Percentiles rank a stretch among this genome's conserved stretches.
phyloP scores from a whole-genome alignment of 495 filamentous ascomycete genomes.

The Talaromyces proteolyticus region DNA sequence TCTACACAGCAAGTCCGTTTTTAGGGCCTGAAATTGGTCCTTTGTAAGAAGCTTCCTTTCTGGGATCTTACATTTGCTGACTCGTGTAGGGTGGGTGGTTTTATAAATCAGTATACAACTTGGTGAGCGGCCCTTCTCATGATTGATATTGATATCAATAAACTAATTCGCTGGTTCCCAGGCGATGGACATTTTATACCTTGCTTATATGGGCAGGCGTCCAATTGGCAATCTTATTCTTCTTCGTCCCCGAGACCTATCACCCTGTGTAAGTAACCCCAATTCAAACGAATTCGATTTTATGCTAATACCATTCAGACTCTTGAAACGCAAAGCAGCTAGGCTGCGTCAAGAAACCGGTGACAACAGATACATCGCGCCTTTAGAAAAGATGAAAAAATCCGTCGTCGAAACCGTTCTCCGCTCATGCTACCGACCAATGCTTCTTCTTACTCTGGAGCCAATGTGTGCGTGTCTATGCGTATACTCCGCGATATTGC shows the following conservation, averaged over 20 bases:
- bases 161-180: conserved; percentile 10
- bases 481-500: conserved; percentile 74
- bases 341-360: conserved; percentile 69
- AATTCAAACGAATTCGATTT: not conserved
- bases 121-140: conserved; percentile 44
- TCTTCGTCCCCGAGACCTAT: conserved; percentile 90
- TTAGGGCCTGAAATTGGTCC: conserved; percentile 52
- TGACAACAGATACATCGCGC: conserved; percentile 69
- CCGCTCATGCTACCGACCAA: conserved; percentile 68
- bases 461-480: conserved; percentile 85
- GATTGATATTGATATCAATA: not conserved
- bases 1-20: conserved; percentile 76
- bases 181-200: conserved; percentile 86
- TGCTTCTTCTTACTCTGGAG: conserved; percentile 76
- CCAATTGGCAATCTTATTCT: conserved; percentile 53
- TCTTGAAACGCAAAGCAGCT: conserved; percentile 70
- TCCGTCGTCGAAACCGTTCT: conserved; percentile 68
- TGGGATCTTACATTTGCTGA: conserved; percentile 37
- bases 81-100: conserved; percentile 47
- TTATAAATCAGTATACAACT: conserved; percentile 68
- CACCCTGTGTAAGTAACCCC: conserved; percentile 50
- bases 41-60: conserved; percentile 19
- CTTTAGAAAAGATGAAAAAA: conserved; percentile 70
- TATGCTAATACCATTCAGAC: conserved; percentile 43
- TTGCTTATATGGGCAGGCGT: conserved; percentile 74